phyloP scores from a whole-genome alignment of 2,329 filamentous ascomycete species.

The Cucurbitaria berberidis region DNA sequence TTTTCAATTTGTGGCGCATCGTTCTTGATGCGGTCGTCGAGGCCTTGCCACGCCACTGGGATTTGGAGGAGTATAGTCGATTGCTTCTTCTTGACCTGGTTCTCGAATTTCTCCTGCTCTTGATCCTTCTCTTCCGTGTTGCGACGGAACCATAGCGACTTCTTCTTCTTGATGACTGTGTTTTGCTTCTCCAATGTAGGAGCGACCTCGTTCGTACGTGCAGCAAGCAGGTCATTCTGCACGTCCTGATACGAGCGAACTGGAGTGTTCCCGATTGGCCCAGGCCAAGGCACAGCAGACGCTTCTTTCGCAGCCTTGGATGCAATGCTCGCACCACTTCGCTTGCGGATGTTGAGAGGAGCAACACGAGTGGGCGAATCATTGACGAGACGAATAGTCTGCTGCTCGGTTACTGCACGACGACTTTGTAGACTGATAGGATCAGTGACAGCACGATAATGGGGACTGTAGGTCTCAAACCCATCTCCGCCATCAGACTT shows the following conservation, averaged over 20 bases:
- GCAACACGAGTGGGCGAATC: constrained; percentile 59
- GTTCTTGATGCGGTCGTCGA: constrained; percentile 45
- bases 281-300: constrained; percentile 22
- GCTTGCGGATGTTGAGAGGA: constrained; percentile 64
- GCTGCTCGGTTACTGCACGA: constrained; percentile 35
- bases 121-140: constrained; percentile 41
- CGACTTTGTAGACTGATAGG: constrained; percentile 43
- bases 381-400: constrained; percentile 65
- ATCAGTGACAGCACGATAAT: constrained; percentile 53
- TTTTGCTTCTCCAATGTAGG: constrained; percentile 32
- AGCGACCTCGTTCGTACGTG: constrained; percentile 14
- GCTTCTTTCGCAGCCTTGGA: constrained; percentile 24
- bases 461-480: constrained; percentile 33
- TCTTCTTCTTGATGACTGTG: constrained; percentile 50
- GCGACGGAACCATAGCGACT: constrained; percentile 55
- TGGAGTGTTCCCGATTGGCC: constrained; percentile 12
- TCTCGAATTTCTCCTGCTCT: constrained; percentile 32
- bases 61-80: constrained; percentile 37
- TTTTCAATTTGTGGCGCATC: constrained; percentile 6
- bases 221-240: constrained; percentile 27
- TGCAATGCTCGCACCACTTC: constrained; percentile 42
- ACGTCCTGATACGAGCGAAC: constrained; percentile 28
- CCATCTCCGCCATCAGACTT: constrained; percentile 44
- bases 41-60: constrained; percentile 44
- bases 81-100: constrained; percentile 35